A percentile compares a stretch with the other conserved stretches of the same genome.
These are phyloP conservation scores for Trypanosoma melophagium DNA, from an alignment of 208 protist species.

Conservation along the genomic window DNA sequence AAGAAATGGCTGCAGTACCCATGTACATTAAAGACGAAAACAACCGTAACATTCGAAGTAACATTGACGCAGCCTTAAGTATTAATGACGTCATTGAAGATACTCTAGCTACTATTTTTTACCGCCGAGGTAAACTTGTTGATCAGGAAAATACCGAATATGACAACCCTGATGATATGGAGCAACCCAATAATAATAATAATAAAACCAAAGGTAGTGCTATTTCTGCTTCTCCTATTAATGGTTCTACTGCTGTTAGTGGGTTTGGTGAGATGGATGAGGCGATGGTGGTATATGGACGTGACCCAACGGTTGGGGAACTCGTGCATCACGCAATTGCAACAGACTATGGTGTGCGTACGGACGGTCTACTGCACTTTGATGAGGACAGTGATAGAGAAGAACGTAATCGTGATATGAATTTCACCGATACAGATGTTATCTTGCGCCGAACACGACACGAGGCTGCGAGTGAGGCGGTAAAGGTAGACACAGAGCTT, in stretches of 20 bases:
- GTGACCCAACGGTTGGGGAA: conserved; percentile 72
- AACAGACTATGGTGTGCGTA: conserved; percentile 63
- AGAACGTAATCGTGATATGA: conserved; percentile 64
- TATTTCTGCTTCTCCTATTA: neutral
- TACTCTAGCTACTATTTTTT: conserved; percentile 86
- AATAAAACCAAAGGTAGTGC: neutral
- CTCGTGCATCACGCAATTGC: conserved; percentile 71
- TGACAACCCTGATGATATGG: conserved; percentile 35
- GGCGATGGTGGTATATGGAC: conserved; percentile 29
- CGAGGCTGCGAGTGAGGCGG: conserved; percentile 39
- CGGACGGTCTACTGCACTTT: conserved; percentile 70
- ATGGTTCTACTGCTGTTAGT: neutral
- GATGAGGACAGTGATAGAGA: conserved; percentile 78
- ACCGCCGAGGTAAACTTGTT: conserved; percentile 68
- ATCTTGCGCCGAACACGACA: conserved; percentile 57
- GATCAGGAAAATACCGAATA: conserved; percentile 68
- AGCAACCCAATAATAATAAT: neutral
- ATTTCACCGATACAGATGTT: conserved; percentile 73
- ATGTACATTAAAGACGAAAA: conserved; percentile 81
- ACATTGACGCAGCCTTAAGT: conserved; percentile 72
- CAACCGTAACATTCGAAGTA: conserved; percentile 55
- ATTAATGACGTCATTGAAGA: conserved; percentile 83
- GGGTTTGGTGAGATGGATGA: conserved; percentile 3
- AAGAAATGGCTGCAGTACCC: conserved; percentile 77
- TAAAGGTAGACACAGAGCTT: conserved; percentile 65